Evolutionary conservation across 345 rosid genomes (phyloP), one percentile per base, ranked within the genome.

Genomic region (Hibiscus tridactylites): DNA sequence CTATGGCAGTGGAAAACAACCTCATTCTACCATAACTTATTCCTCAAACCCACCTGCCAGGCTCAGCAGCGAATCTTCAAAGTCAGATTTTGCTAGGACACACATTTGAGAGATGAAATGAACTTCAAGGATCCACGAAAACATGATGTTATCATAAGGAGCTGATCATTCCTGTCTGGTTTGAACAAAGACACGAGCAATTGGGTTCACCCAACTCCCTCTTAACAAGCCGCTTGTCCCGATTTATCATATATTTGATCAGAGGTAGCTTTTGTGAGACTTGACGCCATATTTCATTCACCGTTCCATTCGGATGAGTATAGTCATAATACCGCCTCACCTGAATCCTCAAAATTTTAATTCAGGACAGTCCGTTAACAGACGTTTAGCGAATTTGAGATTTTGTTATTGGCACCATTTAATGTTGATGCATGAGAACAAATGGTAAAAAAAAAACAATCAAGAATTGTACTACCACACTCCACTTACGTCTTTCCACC

Each of bases 221-320:
- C 78, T 76, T 74, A 26, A 88, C 86, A 4, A 89, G 82, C 78
- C 99, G 86, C 77, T 81, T 95, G 76, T 88, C 97, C 0, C 97
- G 93, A 73, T 92, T 95, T 53, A 81, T 86, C 99, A 89, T 90
- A 78, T 85, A 74, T 78, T 85, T 92, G 61, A 95, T 86, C 53
- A 92, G 87, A 35, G 97, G 92, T 52, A 92, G 85, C 87, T 95
- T 95, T 80, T 83, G 91, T 0, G 91, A 80, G 61, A 95, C 83
- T 82, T 90, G 87, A 28, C 87, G 91, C 99, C 99, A 95, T 60
- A 92, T 88, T 81, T 90, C 97, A 64, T 88, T 83, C 70, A 92
- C 97, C 56, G 97, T 82, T 83, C 99, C 99, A 69, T 87, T 76
- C 10, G 88, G 83, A 75, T 79, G 56, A 15, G 19, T 77, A 46